Evolutionary conservation across 768 basidiomycete species (phyloP), one percentile per base, ranked within the genome.

Genomic region (Cystobasidium onofrii): DNA sequence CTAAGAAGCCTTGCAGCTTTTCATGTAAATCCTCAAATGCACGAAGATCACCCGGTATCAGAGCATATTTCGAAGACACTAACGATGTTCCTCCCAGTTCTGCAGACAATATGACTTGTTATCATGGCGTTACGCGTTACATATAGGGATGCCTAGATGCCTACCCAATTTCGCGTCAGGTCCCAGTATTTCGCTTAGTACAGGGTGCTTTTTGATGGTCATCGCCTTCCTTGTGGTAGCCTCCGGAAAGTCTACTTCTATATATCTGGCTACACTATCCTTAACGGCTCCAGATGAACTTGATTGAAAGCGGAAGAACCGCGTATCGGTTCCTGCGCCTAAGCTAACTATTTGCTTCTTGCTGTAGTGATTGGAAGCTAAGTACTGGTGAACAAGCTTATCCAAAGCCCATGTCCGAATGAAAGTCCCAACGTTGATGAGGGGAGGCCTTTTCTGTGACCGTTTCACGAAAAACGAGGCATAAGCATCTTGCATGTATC

Each of bases 351-450:
- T 88, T 84, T 98, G 96, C 76, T 87, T 88, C 73, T 80, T 80
- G 74, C 81, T 84, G 36, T 50, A 17, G 23, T 64, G 18, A 34
- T 66, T 50, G 13, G 17, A n/a, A 20, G 83, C 80, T 25, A 92
- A 76, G 85, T 90, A 93, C 57, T 84, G 81, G 33, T 86, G 81
- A 0, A 94, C 87, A 15, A 95, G 86, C 44, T 82, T 81, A 78
- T 96, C 96, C 43, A 98, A 86, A 6, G 87, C 90, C 69, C 85
- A 83, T 0, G 90, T 87, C 73, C 95, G 86, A 73, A 95, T 87
- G 77, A 89, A 90, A 0, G 96, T 99, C 20, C 96, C 96, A 52
- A 95, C 84, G 80, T 98, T 98, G 84, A 98, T 98, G 77, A 98
- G 81, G 0, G 94, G 95, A 52, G 84, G 82, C 31, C 87, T 82